A percentile compares a stretch with the other conserved stretches of the same genome.
Conservation (phyloP, 371 early-diverging fungal species). For the Sporodiniella umbellata region DNA sequence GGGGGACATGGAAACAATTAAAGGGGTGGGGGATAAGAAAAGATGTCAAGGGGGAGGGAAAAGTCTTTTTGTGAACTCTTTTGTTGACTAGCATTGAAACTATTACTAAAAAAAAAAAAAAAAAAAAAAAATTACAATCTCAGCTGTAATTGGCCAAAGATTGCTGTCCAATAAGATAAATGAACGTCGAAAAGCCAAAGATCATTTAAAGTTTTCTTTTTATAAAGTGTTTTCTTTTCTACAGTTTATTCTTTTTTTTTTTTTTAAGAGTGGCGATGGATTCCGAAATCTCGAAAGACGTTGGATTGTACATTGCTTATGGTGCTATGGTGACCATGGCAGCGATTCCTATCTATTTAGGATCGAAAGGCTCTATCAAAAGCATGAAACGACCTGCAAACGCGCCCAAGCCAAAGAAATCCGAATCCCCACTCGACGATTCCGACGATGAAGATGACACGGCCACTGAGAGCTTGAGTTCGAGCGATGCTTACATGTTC, state of each 20-base stretch:
- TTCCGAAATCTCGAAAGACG: conserved; percentile 8
- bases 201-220: neutral
- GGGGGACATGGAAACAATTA: no score
- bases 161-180: neutral
- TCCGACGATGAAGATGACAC: conserved; percentile 61
- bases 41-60: no score
- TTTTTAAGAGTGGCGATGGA: conserved; percentile 11
- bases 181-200: neutral
- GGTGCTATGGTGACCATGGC: conserved; percentile 89
- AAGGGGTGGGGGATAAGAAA: no score
- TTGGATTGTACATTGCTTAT: conserved; percentile 75
- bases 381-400: conserved; percentile 64
- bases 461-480: conserved; percentile 72
- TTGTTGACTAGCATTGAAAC: no score
- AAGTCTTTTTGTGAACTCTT: no score
- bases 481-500: conserved; percentile 92
- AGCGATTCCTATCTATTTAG: conserved; percentile 82
- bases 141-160: neutral
- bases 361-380: conserved; percentile 75
- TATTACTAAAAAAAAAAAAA: neutral
- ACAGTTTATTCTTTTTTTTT: conserved; percentile 6
- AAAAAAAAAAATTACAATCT: neutral
- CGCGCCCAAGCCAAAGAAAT: conserved; percentile 34
- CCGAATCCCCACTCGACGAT: conserved; percentile 34
- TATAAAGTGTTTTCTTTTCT: neutral